These are phyloP conservation scores for Rosa multiflora DNA, from an alignment of 306 rosid species.

Conservation along the genomic window DNA sequence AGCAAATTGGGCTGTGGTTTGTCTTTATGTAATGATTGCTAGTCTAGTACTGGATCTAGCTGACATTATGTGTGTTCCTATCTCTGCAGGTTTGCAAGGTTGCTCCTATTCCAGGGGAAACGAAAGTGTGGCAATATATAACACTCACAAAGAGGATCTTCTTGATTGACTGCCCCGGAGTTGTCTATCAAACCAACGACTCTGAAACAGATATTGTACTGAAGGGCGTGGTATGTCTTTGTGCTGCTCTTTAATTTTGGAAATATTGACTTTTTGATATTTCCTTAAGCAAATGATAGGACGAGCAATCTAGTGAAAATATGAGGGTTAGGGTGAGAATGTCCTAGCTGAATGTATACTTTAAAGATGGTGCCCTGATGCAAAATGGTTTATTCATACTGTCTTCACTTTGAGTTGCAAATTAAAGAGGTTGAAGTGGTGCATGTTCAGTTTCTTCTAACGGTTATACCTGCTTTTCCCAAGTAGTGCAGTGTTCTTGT, in stretches of 20 bases:
- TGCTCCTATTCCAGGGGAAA: slow-evolving; percentile 98
- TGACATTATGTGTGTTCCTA: slow-evolving; percentile 21
- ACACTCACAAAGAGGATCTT: slow-evolving; percentile 94
- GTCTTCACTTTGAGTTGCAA: neutral
- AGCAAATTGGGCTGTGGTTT: neutral
- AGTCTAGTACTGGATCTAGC: neutral
- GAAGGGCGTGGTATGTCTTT: slow-evolving; percentile 83
- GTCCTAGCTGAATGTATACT: neutral
- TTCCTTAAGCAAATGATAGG: neutral
- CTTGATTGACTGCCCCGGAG: slow-evolving; percentile 94
- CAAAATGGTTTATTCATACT: neutral
- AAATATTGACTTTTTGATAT: neutral
- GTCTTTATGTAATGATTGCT: neutral
- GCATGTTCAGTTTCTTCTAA: neutral
- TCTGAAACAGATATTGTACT: slow-evolving; percentile 87
- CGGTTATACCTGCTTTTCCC: neutral
- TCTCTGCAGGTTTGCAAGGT: slow-evolving; percentile 84
- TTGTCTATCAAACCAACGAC: slow-evolving; percentile 79
- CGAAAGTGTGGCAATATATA: slow-evolving; percentile 95
- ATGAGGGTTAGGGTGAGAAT: neutral
- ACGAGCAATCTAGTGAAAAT: neutral
- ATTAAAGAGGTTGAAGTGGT: neutral
- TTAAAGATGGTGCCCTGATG: neutral
- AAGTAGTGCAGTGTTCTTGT: neutral
- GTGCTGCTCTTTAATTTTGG: neutral